Base-by-base conservation (phyloP, 1,139 yeast genomes). In the Geotrichum bryndzae region DNA sequence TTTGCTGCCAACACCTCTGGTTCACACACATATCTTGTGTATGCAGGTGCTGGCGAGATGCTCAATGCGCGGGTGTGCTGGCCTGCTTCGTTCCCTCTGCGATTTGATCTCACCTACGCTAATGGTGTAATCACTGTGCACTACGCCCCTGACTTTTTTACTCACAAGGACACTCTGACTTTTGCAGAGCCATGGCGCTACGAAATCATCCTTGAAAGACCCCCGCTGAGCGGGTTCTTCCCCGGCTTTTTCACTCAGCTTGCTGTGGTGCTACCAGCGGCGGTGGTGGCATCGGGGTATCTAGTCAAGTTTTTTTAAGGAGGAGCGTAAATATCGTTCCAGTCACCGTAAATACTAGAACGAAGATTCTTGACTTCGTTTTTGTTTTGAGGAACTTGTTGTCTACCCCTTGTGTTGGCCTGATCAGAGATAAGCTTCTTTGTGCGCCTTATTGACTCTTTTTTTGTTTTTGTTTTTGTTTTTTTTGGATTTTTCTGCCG, bases 51-150 rank as follows among this genome's bases (percentile, higher is more conserved):
- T 4, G 22, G 22, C n/a, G 48, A 41, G 22, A 15, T 6, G 2
- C 48, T 41, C 10, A 71, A 73, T 53, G 72, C 68, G 18, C 66
- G 75, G 25, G 70, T 75, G 3, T 73, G 75, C 66, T 75, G 77
- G 77, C 74, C 77, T 0, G 77, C 78, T 1, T 68, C 74, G 15
- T 62, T 64, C 38, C 77, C 78, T 1, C 70, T 73, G 1, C 69
- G 67, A 35, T 65, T 74, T 33, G 60, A 62, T 1, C 57, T 75
- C 7, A 54, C 52, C 10, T 73, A 67, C 55, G 61, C 48, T n/a
- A 15, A 25, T 13, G 63, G 58, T 13, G 22, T 57, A 25, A n/a
- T 61, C 18, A 53, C 54, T 4, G 54, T 57, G 15, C n/a, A 18
- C 23, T 46, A 52, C 29, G 13, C 51, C 15, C 60, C 61, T 1